Evolutionary conservation across 1,284 basidiomycete genomes (phyloP), one percentile per base, ranked within the genome.

Genomic region (Malassezia caprae): DNA sequence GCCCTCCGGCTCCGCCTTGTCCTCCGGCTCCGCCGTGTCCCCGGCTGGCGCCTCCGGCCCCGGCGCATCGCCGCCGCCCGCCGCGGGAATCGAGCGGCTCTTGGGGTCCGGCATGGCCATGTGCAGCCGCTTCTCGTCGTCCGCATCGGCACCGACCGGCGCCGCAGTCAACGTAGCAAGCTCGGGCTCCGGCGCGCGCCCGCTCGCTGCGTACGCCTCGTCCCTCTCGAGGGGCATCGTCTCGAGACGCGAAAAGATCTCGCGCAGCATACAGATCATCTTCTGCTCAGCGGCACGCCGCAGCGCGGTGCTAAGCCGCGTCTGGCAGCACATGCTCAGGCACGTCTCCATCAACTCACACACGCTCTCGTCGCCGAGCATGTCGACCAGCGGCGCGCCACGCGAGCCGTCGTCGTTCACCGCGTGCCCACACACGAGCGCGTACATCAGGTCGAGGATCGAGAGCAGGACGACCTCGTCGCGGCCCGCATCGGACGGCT

Each of bases 331-430:
- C 67, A 94, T 96, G 31, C 90, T 94, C 61, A 99, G 77, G 1
- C 94, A 91, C 5, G 93, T 96, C 77, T 99, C 94, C 69, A 99
- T 79, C 84, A 98, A 90, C 77, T 96, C 93, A 75, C 94, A 98
- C 19, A 98, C 86, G 73, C 90, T 88, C 57, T 94, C 84, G 69
- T 99, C 93, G 34, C 88, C 60, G 8, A 74, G 64, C 44, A 57
- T 53, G 42, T 73, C 65, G 8, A 68, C 70, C 11, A 73, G 58
- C 12, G 52, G 28, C 23, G 23, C 31, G 8, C 56, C 30, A 0
- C 5, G 8, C 8, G n/a, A 13, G 26, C 23, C 34, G 28, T 40
- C 44, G n/a, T 34, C 49, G 28, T 39, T 26, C 19, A 59, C 30
- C 12, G 48, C 57, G 7, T 56, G 84, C 83, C 64, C 93, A 80